Percentiles rank a stretch among this genome's conserved stretches.
phyloP scores from a whole-genome alignment of 202 grass and related monocot genomes.

The Setaria italica region DNA sequence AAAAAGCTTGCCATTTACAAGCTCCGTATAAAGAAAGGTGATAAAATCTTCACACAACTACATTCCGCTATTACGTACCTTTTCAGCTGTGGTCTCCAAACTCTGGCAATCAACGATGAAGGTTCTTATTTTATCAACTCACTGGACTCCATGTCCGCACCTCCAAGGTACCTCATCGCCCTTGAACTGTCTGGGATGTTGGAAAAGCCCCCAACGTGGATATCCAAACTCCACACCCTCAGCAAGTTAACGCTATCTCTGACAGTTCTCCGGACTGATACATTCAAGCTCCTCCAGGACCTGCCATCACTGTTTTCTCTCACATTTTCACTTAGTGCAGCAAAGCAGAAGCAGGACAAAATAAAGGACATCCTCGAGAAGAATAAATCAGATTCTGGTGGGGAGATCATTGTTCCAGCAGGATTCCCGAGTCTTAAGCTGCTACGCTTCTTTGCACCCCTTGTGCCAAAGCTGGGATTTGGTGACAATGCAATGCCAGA shows the following conservation, averaged over 20 bases:
- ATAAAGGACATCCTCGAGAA: not conserved
- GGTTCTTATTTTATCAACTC: constrained; percentile 19
- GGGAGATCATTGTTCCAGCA: constrained; percentile 38
- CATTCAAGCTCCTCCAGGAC: not conserved
- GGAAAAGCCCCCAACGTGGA: not conserved
- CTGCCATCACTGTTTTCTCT: constrained; percentile 8
- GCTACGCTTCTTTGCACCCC: not conserved
- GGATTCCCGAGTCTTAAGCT: constrained; percentile 33
- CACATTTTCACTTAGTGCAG: constrained; percentile 10
- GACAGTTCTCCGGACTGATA: constrained; percentile 11
- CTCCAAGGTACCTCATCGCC: constrained; percentile 18
- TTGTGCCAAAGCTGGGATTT: constrained; percentile 31
- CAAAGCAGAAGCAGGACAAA: not conserved
- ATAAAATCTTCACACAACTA: no score
- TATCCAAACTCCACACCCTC: not conserved
- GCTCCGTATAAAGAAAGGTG: no score
- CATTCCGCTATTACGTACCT: constrained; percentile 12
- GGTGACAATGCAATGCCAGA: constrained; percentile 19
- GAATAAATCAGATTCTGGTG: not conserved
- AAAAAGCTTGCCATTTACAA: constrained; percentile 43
- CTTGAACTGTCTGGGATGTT: constrained; percentile 36
- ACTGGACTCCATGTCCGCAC: not conserved
- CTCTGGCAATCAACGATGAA: constrained; percentile 18
- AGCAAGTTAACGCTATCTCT: constrained; percentile 23
- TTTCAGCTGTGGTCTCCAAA: not conserved